Evolutionary conservation across 441 rosid genomes (phyloP).

Genomic region (Adansonia madagascariensis): DNA sequence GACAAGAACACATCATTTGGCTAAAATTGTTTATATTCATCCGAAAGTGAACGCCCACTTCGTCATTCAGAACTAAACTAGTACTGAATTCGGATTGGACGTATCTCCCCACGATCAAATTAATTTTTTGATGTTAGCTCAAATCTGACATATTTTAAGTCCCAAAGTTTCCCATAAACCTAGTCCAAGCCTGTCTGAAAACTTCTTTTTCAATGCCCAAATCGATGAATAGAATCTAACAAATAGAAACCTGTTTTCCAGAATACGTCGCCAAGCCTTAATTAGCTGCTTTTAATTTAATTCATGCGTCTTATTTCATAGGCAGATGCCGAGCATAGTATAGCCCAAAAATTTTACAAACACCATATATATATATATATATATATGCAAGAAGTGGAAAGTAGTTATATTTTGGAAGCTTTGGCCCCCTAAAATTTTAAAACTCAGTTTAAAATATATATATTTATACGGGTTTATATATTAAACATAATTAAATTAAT

Average conservation of each 20-base stretch:
- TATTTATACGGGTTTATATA: too few species aligned
- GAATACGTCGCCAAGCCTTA: background rate
- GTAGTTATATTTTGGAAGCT: too few species aligned
- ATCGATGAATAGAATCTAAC: background rate
- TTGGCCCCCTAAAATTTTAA: too few species aligned
- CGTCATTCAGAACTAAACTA: background rate
- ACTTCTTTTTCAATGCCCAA: background rate
- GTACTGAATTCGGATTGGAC: background rate
- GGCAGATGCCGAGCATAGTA: too few species aligned
- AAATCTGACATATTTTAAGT: background rate
- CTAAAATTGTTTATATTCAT: background rate
- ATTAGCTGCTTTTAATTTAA: background rate
- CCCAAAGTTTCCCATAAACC: too few species aligned
- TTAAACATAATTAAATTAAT: too few species aligned
- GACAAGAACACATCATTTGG: background rate
- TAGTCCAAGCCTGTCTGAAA: background rate
- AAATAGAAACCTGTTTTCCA: background rate
- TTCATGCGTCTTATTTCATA: background rate
- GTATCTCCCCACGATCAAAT: background rate
- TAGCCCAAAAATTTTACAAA: too few species aligned
- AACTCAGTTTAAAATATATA: too few species aligned
- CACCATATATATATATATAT: too few species aligned
- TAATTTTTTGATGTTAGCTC: background rate
- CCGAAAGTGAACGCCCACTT: background rate
- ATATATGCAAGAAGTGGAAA: too few species aligned